A percentile compares a stretch with the other conserved stretches of the same genome.
phyloP scores from a whole-genome alignment of 768 basidiomycete species.

The Boletus rubroflammeus region DNA sequence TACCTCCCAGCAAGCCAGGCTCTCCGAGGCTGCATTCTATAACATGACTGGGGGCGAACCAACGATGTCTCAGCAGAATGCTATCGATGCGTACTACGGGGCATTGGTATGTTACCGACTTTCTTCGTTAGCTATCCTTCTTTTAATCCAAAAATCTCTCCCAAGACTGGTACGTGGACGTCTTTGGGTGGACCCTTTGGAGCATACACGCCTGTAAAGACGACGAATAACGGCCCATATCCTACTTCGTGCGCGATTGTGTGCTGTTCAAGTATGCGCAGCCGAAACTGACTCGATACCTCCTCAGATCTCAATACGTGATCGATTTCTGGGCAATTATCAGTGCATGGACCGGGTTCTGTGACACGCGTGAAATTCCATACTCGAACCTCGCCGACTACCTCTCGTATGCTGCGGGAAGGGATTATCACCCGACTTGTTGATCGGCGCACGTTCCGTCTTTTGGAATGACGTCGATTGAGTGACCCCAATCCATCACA shows the following conservation, averaged over 20 bases:
- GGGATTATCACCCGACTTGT: conserved; percentile 14
- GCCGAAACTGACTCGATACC: neutral
- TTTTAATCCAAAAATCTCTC: neutral
- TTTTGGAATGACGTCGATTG: neutral
- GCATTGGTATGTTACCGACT: conserved; percentile 10
- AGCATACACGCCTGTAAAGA: neutral
- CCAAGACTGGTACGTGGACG: conserved; percentile 16
- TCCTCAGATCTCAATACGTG: conserved; percentile 16
- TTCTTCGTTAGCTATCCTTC: neutral
- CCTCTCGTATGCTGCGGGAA: conserved; percentile 20
- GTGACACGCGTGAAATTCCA: conserved; percentile 18
- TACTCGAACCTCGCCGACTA: conserved; percentile 24
- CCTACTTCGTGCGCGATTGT: conserved; percentile 14
- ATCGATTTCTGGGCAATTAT: conserved; percentile 20
- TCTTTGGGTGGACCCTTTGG: conserved; percentile 8
- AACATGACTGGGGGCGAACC: conserved; percentile 17
- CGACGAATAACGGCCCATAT: conserved; percentile 15
- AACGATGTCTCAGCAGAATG: conserved; percentile 21
- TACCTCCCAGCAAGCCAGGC: conserved; percentile 8
- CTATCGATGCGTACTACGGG: conserved; percentile 20
- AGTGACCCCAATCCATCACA: neutral
- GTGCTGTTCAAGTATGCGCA: neutral
- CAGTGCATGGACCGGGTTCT: conserved; percentile 25
- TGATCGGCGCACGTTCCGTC: neutral
- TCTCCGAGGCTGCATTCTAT: conserved; percentile 20